Evolutionary conservation across 2,329 filamentous ascomycete species (phyloP), one percentile per base, ranked within the genome.

Genomic region (Colletotrichum sp.): DNA sequence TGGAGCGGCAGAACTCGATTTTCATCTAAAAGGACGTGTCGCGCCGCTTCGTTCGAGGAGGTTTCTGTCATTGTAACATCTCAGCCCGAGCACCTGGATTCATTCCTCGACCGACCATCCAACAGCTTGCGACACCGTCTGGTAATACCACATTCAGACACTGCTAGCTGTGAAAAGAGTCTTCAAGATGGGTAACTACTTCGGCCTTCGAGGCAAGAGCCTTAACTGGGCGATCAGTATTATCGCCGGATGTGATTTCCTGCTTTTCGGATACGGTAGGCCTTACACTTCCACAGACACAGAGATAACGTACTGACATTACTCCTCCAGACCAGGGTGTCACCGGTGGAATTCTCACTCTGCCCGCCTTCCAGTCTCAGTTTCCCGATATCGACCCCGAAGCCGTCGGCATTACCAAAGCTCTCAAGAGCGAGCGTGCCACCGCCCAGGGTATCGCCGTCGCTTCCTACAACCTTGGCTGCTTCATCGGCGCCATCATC

Each of bases 301-400:
- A 5, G 32, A 25, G n/a, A 34, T 1, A 27, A 13, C 12, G 15
- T 18, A 52, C 68, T 74, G 22, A 70, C 78, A 87, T 32, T 83
- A 56, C 84, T 88, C 13, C 15, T 65, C 15, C 89, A 93, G 94
- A 95, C 82, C 93, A 94, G 84, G 92, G 94, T 81, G 93, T 95
- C 12, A 95, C 94, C 89, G 94, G 93, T 61, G 93, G 93, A 72
- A 91, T 96, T 77, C 86, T 96, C 72, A 95, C 93, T 5, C 89
- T 96, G 80, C 85, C 89, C 25, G 88, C 88, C 12, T 95, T 94
- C 79, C 85, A 91, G 3, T 79, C 82, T 3, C 83, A 85, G 18
- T 92, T 92, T 77, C 91, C 76, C 64, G 55, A 71, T 32, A 75
- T 67, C 52, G 28, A 80, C 81, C 1, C 75, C 78, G 43, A 81